These are phyloP conservation scores for Anisodus acutangulus DNA, from an alignment of 257 asterid genomes.

Conservation along the genomic window DNA sequence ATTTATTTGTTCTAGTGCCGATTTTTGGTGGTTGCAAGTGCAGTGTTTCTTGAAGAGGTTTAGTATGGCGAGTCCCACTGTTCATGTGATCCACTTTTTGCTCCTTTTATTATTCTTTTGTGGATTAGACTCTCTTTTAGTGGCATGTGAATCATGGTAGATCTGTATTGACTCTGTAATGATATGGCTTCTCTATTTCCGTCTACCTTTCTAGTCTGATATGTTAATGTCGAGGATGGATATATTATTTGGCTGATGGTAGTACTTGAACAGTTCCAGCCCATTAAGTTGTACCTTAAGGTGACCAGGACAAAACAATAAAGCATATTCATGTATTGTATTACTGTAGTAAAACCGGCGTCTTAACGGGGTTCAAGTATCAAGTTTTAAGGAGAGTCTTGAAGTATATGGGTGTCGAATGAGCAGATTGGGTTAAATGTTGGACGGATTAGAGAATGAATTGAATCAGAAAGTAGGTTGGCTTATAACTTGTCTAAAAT, in stretches of 20 bases:
- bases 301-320: background rate
- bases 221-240: background rate
- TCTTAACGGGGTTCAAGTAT: background rate
- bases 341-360: background rate
- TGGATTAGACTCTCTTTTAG: constrained; percentile 33
- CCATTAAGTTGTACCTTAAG: background rate
- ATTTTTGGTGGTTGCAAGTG: constrained; percentile 41
- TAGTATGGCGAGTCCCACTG: constrained; percentile 42
- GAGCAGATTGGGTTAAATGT: background rate
- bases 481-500: background rate
- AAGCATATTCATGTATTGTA: background rate
- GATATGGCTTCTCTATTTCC: constrained; percentile 7
- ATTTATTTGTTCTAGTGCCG: constrained; percentile 54
- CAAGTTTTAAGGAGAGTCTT: background rate
- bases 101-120: constrained; percentile 28
- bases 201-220: background rate
- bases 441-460: background rate
- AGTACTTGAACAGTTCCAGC: constrained; percentile 5
- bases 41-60: constrained; percentile 41
- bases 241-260: background rate
- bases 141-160: constrained; percentile 24
- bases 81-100: constrained; percentile 9
- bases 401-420: background rate
- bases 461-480: background rate
- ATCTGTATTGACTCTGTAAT: constrained; percentile 28